phyloP scores from a whole-genome alignment of 768 basidiomycete species.

The Pleurotus pulmonarius region DNA sequence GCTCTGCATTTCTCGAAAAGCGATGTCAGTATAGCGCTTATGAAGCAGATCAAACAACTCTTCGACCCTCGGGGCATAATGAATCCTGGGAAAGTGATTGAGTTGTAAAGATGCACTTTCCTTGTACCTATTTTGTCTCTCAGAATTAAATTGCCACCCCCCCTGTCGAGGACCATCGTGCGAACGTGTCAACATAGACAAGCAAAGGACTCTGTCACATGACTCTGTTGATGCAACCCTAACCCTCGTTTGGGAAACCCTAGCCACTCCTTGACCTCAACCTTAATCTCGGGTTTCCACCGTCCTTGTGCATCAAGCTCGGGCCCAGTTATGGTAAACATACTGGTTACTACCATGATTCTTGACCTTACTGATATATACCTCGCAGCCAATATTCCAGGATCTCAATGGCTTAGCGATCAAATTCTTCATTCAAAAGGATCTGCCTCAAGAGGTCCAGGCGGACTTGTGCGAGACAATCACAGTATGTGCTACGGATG shows the following conservation, averaged over 20 bases:
- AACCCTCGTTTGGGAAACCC: constrained; percentile 2
- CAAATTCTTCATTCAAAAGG: constrained; percentile 86
- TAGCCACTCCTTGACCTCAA: constrained; percentile 30
- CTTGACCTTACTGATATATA: background rate
- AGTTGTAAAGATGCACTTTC: constrained; percentile 18
- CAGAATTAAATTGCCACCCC: background rate
- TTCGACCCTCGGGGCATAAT: constrained; percentile 92
- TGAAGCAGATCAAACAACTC: constrained; percentile 84
- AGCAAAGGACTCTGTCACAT: constrained; percentile 28
- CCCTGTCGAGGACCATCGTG: no score
- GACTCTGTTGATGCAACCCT: background rate
- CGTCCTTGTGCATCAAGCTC: background rate
- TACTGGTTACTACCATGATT: background rate
- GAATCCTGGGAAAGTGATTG: constrained; percentile 85
- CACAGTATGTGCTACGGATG: constrained; percentile 39
- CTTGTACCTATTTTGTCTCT: constrained; percentile 1
- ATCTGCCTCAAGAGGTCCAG: constrained; percentile 63
- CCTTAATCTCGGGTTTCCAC: constrained; percentile 45
- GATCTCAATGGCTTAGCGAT: constrained; percentile 61
- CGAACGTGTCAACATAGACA: constrained; percentile 12
- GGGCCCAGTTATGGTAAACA: background rate
- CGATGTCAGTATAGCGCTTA: constrained; percentile 74
- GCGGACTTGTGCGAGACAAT: constrained; percentile 74
- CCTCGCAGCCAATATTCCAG: constrained; percentile 59
- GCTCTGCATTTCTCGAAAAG: constrained; percentile 87